Base-by-base conservation (phyloP, 441 rosid species). In the Euphorbia schlechtendalii region DNA sequence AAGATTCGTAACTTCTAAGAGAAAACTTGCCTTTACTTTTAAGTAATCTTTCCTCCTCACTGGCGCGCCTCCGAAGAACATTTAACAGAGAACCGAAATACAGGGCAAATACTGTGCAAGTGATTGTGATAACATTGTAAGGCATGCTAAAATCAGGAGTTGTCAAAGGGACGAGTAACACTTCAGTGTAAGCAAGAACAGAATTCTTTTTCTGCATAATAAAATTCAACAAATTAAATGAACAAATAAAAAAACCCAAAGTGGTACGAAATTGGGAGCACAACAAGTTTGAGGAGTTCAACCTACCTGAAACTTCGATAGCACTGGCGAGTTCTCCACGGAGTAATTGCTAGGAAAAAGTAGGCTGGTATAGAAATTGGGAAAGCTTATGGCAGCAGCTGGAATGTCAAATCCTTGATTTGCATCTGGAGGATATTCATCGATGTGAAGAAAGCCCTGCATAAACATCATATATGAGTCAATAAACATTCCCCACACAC, bases 121-220 rank as follows among this genome's bases (percentile, higher is more conserved):
- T 91, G 73, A 91, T 86, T 24, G 99, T 91, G 72, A 91, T 89
- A 69, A 94, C 98, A 56, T 94, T 94, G 82, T 94, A 94, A 53
- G 98, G 98, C 99, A 89, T 94, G 84, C 96, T 94, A 71, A 91
- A 94, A 79, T 94, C 98, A 74, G 99, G 98, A 34, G 99, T 91
- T 68, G 95, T 89, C 78, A 94, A 76, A 59, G 96, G 98, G 46
- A 87, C 94, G 18, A 89, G 92, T 71, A 91, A 75, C 56, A 83
- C 94, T 89, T 94, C 98, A 1, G 98, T 86, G 78, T 91, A 94
- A 36, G 89, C 78, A 69, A 81, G 78, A 67, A 89, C 83, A 40
- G 73, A 78, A 38, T 77, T 80, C 36, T 59, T 84, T 70, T 79
- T 92, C 99, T 91, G 88, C 81, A 83, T 69, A 67, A 65, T 3